Conservation (phyloP, 139 green algal genomes). For the Spirogloea muscicola region DNA sequence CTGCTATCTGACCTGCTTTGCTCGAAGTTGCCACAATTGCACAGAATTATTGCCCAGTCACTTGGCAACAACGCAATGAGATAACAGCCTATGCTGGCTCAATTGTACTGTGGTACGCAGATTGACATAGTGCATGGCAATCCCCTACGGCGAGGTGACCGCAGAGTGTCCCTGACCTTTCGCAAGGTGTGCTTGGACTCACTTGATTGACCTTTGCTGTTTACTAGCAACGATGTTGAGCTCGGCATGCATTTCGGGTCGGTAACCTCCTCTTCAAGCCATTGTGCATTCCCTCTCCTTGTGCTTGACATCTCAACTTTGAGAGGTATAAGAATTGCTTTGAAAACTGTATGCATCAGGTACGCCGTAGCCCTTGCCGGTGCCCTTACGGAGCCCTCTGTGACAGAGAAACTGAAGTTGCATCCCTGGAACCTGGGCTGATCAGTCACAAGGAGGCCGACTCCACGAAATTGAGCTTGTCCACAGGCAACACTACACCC, state of each 20-base stretch:
- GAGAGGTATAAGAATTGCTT: background rate
- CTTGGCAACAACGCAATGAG: background rate
- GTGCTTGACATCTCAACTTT: background rate
- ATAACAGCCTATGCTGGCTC: background rate
- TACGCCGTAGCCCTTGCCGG: conserved; percentile 55
- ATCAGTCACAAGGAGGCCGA: no score
- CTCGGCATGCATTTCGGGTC: no score
- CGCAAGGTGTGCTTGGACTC: conserved; percentile 57
- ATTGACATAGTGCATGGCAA: conserved; percentile 14
- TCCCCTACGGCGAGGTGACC: background rate
- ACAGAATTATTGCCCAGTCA: background rate
- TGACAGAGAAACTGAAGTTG: no score
- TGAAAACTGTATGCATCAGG: conserved; percentile 9
- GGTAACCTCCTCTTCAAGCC: no score
- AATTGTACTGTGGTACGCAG: conserved; percentile 1
- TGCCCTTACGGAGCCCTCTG: no score
- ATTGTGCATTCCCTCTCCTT: background rate
- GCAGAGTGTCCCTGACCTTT: conserved; percentile 80
- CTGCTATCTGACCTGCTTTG: background rate
- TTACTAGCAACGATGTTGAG: no score
- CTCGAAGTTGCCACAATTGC: background rate
- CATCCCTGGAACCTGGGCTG: no score
- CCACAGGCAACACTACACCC: no score
- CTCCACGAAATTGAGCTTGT: no score
- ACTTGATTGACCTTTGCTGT: background rate